Conservation (phyloP, 106 monocot species). For the Ottelia alismoides region DNA sequence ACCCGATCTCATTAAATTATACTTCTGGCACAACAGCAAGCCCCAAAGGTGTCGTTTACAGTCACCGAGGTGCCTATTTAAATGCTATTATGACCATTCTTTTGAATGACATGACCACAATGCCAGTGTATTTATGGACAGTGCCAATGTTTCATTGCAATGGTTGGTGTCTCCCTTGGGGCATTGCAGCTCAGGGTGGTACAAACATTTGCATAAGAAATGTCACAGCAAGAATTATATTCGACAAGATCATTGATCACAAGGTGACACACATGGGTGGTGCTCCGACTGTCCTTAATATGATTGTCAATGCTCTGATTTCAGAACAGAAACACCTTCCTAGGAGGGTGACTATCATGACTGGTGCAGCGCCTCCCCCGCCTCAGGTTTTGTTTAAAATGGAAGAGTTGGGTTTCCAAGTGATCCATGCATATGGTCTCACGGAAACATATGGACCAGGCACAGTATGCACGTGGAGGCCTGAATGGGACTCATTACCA, state of each 20-base stretch:
- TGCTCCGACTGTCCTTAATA: conserved; percentile 57
- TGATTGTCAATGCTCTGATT: conserved; percentile 28
- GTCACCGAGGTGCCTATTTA: conserved; percentile 54
- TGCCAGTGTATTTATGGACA: conserved; percentile 61
- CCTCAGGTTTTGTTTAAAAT: conserved; percentile 37
- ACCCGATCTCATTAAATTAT: conserved; percentile 63
- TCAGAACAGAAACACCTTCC: conserved; percentile 22
- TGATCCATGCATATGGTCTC: conserved; percentile 54
- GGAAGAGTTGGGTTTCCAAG: conserved; percentile 50
- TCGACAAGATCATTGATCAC: conserved; percentile 22
- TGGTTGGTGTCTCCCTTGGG: conserved; percentile 72
- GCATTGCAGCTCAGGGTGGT: conserved; percentile 59
- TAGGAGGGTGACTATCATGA: conserved; percentile 23
- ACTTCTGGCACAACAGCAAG: conserved; percentile 79
- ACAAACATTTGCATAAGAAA: conserved; percentile 55
- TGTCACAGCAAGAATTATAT: conserved; percentile 38
- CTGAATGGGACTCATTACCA: conserved; percentile 51
- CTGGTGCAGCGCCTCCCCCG: conserved; percentile 56
- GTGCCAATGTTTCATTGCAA: conserved; percentile 87
- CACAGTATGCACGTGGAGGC: conserved; percentile 38
- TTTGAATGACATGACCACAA: conserved; percentile 24
- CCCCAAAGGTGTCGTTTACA: conserved; percentile 67
- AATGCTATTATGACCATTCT: conserved; percentile 42
- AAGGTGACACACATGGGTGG: conserved; percentile 60
- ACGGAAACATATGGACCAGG: conserved; percentile 67